phyloP scores from a whole-genome alignment of 225 moss, liverwort and hornwort genomes.

The Asterella californica region DNA sequence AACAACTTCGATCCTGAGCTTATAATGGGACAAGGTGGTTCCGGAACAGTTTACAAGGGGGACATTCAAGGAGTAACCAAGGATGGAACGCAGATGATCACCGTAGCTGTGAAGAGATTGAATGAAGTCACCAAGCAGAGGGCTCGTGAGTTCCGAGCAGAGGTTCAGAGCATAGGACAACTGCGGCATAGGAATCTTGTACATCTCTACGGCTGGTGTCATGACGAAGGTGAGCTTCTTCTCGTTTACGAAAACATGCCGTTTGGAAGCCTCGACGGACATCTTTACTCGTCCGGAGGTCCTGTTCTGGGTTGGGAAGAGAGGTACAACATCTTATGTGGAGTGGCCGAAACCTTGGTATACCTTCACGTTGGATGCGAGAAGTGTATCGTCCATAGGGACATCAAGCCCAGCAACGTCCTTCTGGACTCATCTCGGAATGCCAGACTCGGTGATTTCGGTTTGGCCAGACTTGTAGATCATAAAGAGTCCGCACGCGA shows the following conservation, averaged over 20 bases:
- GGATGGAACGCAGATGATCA: constrained; percentile 15
- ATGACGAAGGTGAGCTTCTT: constrained; percentile 40
- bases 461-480: constrained; percentile 66
- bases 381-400: constrained; percentile 79
- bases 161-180: constrained; percentile 59
- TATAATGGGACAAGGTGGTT: constrained; percentile 37
- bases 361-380: constrained; percentile 66
- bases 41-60: constrained; percentile 54
- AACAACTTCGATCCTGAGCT: constrained; percentile 50
- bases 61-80: constrained; percentile 42
- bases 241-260: constrained; percentile 73
- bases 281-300: not conserved
- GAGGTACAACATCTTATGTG: constrained; percentile 50
- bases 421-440: constrained; percentile 60
- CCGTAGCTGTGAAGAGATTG: constrained; percentile 64
- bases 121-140: constrained; percentile 45
- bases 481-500: constrained; percentile 64
- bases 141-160: constrained; percentile 52
- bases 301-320: constrained; percentile 39
- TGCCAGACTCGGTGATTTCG: constrained; percentile 80
- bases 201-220: constrained; percentile 58
- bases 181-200: constrained; percentile 64
- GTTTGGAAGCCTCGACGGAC: constrained; percentile 42
- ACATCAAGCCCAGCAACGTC: constrained; percentile 77
- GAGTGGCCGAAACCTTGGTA: constrained; percentile 55